phyloP scores from a whole-genome alignment of 139 green algal species.

The Diplosphaera chodatii region DNA sequence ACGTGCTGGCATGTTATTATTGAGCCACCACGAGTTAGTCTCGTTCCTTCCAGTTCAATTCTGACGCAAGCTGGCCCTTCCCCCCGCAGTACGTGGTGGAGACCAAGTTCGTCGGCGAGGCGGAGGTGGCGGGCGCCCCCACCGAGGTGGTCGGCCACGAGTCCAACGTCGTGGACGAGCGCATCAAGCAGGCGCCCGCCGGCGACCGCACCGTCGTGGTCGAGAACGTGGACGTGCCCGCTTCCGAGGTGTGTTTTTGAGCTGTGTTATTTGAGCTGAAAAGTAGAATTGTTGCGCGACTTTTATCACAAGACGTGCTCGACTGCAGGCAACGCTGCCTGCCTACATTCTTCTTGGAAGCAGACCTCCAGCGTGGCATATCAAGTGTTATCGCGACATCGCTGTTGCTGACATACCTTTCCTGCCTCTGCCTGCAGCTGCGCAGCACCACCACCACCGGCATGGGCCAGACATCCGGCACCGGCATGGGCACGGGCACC shows the following conservation, averaged over 20 bases:
- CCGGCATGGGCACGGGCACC: not conserved
- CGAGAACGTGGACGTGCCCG: not conserved
- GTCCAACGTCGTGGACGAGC: not conserved
- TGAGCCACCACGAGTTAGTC: too few species aligned
- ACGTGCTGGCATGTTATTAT: too few species aligned
- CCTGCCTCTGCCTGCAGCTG: not conserved
- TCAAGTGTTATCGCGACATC: too few species aligned
- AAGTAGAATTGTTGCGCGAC: too few species aligned
- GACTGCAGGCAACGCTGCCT: too few species aligned
- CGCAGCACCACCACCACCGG: not conserved
- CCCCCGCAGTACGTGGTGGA: not conserved
- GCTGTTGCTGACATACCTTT: too few species aligned
- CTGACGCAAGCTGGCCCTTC: not conserved
- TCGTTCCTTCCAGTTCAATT: too few species aligned
- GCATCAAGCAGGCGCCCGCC: not conserved
- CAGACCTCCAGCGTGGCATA: too few species aligned
- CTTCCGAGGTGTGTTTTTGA: not conserved
- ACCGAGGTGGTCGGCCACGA: not conserved
- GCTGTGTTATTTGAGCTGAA: too few species aligned
- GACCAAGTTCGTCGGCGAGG: not conserved
- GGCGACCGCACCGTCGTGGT: not conserved
- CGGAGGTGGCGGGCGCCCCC: not conserved
- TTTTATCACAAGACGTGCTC: too few species aligned
- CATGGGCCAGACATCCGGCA: not conserved
- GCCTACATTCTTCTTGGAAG: too few species aligned